These are phyloP conservation scores for Bretschneidera sinensis DNA, from an alignment of 345 rosid species.

Conservation along the genomic window DNA sequence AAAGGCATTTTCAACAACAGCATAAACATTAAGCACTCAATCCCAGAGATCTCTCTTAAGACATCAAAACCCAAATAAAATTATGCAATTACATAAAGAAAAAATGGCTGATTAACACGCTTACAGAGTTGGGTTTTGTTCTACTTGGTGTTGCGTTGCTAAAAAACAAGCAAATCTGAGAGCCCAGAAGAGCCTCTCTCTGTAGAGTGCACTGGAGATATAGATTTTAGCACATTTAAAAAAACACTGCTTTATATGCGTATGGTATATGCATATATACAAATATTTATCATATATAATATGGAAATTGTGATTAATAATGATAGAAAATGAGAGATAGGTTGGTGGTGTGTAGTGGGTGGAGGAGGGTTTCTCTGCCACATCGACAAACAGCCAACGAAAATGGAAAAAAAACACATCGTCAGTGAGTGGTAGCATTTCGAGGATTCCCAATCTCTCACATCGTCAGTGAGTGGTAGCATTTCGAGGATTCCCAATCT, in stretches of 20 bases:
- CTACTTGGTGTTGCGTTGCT: slow-evolving; percentile 1
- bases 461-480: slow-evolving; percentile 65
- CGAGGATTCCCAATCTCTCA: slow-evolving; percentile 15
- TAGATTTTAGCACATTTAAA: neutral
- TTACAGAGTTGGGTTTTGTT: neutral
- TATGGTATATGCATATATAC: slow-evolving; percentile 6
- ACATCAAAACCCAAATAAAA: neutral
- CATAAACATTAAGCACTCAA: neutral
- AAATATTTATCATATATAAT: neutral
- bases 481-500: slow-evolving; percentile 16
- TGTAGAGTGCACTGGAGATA: neutral
- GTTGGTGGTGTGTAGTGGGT: slow-evolving; percentile 47
- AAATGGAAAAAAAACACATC: slow-evolving; percentile 48
- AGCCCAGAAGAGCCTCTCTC: slow-evolving; percentile 20
- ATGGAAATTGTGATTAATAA: slow-evolving; percentile 1
- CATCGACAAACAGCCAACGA: slow-evolving; percentile 34
- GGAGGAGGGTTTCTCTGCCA: slow-evolving; percentile 45
- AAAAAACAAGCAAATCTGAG: slow-evolving; percentile 29
- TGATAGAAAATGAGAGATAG: slow-evolving; percentile 11
- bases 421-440: slow-evolving; percentile 50
- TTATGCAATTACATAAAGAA: neutral
- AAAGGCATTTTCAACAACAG: neutral
- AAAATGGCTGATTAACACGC: neutral
- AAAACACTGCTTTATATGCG: slow-evolving; percentile 15
- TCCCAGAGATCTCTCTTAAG: neutral